A percentile compares a stretch with the other conserved stretches of the same genome.
Evolutionary conservation across 208 protist species (phyloP).

Genomic region (Strigomonas culicis): DNA sequence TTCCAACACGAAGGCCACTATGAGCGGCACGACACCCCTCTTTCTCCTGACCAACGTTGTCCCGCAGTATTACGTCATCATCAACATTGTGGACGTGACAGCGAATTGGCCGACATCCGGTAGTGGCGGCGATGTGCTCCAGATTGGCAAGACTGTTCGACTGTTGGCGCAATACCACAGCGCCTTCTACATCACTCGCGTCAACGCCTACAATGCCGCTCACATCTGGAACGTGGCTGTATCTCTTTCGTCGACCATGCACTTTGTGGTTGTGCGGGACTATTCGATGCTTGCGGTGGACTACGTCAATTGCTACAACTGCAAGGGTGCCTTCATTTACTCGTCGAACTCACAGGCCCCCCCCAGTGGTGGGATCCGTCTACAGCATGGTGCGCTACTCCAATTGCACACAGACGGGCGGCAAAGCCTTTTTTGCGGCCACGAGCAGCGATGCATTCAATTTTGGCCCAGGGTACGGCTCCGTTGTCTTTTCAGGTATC

Average conservation of each 20-base stretch:
- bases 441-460: too few relatives aligned
- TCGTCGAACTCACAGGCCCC: too few relatives aligned
- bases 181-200: not conserved
- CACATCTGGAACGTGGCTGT: not conserved
- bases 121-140: not conserved
- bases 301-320: too few relatives aligned
- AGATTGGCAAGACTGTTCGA: not conserved
- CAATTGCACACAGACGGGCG: too few relatives aligned
- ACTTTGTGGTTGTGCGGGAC: too few relatives aligned
- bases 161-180: not conserved
- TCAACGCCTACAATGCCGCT: not conserved
- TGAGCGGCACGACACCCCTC: not conserved
- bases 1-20: not conserved
- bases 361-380: too few relatives aligned
- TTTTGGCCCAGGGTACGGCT: too few relatives aligned
- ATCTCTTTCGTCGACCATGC: too few relatives aligned
- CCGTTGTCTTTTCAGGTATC: too few relatives aligned
- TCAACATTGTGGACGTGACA: slow-evolving; percentile 1
- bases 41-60: not conserved
- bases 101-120: not conserved
- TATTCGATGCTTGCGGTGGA: too few relatives aligned
- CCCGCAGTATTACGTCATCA: not conserved
- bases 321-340: not conserved
- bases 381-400: too few relatives aligned
- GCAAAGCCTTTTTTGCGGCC: too few relatives aligned